These are phyloP conservation scores for Suillus luteus DNA, from an alignment of 768 basidiomycete genomes.

Conservation along the genomic window DNA sequence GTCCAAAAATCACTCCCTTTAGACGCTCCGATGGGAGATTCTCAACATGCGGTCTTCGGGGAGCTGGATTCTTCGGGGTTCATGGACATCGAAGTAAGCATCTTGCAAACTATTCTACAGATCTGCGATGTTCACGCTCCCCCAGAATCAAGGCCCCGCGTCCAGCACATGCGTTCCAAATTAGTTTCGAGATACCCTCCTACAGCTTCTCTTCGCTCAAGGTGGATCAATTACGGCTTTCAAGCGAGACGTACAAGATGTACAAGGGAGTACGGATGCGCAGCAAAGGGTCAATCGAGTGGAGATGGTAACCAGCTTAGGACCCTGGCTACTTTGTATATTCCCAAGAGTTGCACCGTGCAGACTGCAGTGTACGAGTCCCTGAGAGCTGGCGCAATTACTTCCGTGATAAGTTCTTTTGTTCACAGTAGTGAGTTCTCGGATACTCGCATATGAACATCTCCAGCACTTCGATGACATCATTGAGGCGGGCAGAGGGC, in stretches of 20 bases:
- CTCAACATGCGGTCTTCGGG: slow-evolving; percentile 65
- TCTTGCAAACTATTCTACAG: background rate
- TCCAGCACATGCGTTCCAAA: slow-evolving; percentile 74
- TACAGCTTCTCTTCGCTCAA: slow-evolving; percentile 80
- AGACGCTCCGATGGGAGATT: slow-evolving; percentile 84
- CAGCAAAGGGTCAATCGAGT: slow-evolving; percentile 32
- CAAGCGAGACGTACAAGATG: slow-evolving; percentile 82
- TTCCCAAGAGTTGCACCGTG: background rate
- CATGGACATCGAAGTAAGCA: slow-evolving; percentile 68
- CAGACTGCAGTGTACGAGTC: background rate
- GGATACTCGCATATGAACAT: background rate
- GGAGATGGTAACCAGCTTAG: slow-evolving; percentile 31
- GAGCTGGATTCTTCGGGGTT: slow-evolving; percentile 73
- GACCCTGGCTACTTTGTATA: background rate
- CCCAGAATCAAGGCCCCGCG: slow-evolving; percentile 47
- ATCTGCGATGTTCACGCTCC: slow-evolving; percentile 24
- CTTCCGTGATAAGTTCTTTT: background rate
- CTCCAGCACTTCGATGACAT: background rate
- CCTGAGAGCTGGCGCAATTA: background rate
- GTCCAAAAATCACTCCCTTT: background rate
- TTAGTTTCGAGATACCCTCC: slow-evolving; percentile 68
- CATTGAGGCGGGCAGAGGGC: background rate
- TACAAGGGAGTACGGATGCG: slow-evolving; percentile 87
- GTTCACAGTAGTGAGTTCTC: background rate
- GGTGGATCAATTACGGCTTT: slow-evolving; percentile 82